Percentiles rank a stretch among this genome's conserved stretches.
Conservation (phyloP, 2,329 filamentous ascomycete species). For the Fusarium musae region DNA sequence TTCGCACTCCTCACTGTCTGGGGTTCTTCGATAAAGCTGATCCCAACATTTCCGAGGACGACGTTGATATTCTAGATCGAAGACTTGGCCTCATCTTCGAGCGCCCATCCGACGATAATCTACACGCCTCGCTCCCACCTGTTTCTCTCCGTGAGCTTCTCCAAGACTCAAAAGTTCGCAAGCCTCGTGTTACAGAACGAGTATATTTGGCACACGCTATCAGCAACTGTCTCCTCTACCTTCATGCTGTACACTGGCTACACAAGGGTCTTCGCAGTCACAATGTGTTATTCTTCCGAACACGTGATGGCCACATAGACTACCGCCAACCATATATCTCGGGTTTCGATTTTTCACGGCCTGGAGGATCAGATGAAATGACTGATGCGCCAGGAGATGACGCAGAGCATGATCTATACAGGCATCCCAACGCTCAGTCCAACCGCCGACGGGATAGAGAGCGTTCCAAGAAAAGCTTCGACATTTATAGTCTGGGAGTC, state of each 20-base stretch:
- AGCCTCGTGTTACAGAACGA: conserved; percentile 63
- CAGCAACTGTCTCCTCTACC: conserved; percentile 63
- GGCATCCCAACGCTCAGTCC: conserved; percentile 58
- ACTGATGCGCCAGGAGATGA: conserved; percentile 60
- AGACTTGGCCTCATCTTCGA: conserved; percentile 66
- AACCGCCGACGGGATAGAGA: conserved; percentile 47
- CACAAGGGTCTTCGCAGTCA: conserved; percentile 67
- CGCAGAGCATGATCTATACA: conserved; percentile 60
- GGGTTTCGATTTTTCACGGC: conserved; percentile 66
- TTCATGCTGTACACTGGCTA: conserved; percentile 67
- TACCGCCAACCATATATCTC: conserved; percentile 58
- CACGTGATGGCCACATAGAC: conserved; percentile 47
- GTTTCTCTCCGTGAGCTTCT: conserved; percentile 62
- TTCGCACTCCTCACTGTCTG: conserved; percentile 61
- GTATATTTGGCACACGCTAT: conserved; percentile 63
- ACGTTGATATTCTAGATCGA: conserved; percentile 54
- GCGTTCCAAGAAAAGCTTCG: conserved; percentile 60
- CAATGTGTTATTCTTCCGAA: conserved; percentile 64
- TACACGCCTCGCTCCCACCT: conserved; percentile 53
- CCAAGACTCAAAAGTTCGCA: conserved; percentile 47
- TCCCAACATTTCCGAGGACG: conserved; percentile 48
- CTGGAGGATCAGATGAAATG: conserved; percentile 60
- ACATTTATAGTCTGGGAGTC: conserved; percentile 64
- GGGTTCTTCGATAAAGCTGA: conserved; percentile 61
- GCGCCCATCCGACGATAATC: conserved; percentile 53